phyloP scores from a whole-genome alignment of 371 early-diverging fungal genomes.

The Apophysomyces ossiformis region DNA sequence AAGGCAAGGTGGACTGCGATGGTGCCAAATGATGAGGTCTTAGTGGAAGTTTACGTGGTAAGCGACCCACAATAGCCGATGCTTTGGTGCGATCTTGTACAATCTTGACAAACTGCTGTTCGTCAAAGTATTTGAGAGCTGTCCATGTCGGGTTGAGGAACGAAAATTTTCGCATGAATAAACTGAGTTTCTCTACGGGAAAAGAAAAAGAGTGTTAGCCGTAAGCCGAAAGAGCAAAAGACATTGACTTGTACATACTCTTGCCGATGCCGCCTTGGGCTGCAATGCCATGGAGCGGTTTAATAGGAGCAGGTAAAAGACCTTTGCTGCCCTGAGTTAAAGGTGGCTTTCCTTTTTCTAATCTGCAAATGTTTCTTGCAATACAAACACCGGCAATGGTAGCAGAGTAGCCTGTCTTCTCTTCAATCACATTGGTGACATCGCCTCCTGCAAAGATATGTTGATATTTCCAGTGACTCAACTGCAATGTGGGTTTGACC shows the following conservation, averaged over 20 bases:
- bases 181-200: slow-evolving; percentile 14
- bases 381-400: slow-evolving; percentile 44
- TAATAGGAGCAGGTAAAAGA: slow-evolving; percentile 24
- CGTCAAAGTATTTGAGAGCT: slow-evolving; percentile 45
- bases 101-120: slow-evolving; percentile 37
- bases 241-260: slow-evolving; percentile 14
- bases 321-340: slow-evolving; percentile 33
- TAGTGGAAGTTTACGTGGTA: slow-evolving; percentile 33
- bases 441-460: slow-evolving; percentile 61
- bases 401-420: slow-evolving; percentile 52
- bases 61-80: slow-evolving; percentile 30
- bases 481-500: slow-evolving; percentile 54
- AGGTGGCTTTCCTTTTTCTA: slow-evolving; percentile 35
- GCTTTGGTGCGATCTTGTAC: slow-evolving; percentile 37
- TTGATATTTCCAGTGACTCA: slow-evolving; percentile 41
- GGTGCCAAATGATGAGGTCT: not conserved
- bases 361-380: slow-evolving; percentile 37
- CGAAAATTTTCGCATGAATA: slow-evolving; percentile 33
- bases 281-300: slow-evolving; percentile 29
- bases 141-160: slow-evolving; percentile 45
- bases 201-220: too few species aligned
- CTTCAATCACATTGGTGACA: slow-evolving; percentile 44
- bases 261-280: slow-evolving; percentile 32
- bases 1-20: not conserved
- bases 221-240: too few species aligned